phyloP scores from a whole-genome alignment of 2,329 filamentous ascomycete genomes.

The Fusarium sambucinum region DNA sequence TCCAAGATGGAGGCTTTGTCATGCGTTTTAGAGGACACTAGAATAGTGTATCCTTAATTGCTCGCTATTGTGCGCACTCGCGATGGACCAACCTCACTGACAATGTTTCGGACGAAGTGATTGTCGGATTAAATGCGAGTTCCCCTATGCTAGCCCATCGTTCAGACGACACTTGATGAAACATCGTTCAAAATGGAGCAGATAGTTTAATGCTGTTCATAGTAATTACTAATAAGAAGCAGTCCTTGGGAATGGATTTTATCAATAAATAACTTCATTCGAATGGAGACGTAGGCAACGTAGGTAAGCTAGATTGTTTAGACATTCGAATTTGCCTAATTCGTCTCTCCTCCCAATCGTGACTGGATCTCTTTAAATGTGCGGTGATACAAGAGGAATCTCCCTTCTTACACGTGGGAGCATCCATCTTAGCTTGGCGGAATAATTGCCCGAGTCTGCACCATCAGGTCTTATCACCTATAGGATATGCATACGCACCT shows the following conservation, averaged over 20 bases:
- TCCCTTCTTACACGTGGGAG: background rate
- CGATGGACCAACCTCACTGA: too few relatives aligned
- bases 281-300: background rate
- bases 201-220: background rate
- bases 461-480: background rate
- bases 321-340: background rate
- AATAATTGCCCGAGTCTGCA: slow-evolving; percentile 20
- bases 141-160: too few relatives aligned
- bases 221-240: background rate
- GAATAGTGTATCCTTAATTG: too few relatives aligned
- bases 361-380: slow-evolving; percentile 15
- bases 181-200: too few relatives aligned
- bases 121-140: background rate
- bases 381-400: background rate
- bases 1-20: background rate
- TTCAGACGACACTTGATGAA: too few relatives aligned
- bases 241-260: background rate
- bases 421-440: background rate
- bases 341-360: background rate
- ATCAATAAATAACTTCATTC: background rate
- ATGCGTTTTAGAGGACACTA: too few relatives aligned
- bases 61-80: fast-evolving
- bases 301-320: background rate
- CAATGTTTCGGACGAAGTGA: background rate
- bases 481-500: slow-evolving; percentile 1